Percentiles rank a stretch among this genome's conserved stretches.
Evolutionary conservation across 345 rosid genomes (phyloP).

Genomic region (Gossypium raimondii): DNA sequence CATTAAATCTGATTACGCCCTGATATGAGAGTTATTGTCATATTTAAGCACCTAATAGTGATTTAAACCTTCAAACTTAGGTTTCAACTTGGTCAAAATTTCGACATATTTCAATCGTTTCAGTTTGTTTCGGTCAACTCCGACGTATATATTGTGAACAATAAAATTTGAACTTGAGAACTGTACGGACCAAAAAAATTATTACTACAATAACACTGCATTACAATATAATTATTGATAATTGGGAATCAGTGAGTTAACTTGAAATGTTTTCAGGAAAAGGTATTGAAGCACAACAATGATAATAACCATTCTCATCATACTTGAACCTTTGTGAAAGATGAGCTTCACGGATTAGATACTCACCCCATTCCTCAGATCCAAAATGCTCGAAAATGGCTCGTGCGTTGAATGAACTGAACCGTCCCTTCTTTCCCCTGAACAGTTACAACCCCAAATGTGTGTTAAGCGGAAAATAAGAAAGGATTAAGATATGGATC

Average conservation of each 20-base stretch:
- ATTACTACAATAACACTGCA: no score
- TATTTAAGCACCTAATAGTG: no score
- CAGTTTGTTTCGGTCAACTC: no score
- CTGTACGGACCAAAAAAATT: no score
- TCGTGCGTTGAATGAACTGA: constrained; percentile 66
- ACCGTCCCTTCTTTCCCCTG: constrained; percentile 25
- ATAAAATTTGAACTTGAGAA: no score
- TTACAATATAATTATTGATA: no score
- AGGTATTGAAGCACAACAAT: constrained; percentile 73
- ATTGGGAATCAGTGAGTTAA: constrained; percentile 21
- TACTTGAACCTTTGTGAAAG: constrained; percentile 74
- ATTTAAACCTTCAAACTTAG: no score
- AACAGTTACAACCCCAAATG: background rate
- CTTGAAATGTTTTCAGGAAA: constrained; percentile 48
- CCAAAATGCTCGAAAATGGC: constrained; percentile 63
- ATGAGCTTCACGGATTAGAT: constrained; percentile 83
- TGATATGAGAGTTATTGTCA: no score
- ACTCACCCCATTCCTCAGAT: constrained; percentile 76
- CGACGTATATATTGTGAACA: no score
- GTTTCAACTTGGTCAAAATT: no score
- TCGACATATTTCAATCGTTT: no score
- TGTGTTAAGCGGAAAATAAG: background rate
- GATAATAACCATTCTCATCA: constrained; percentile 72
- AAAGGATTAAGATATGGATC: background rate
- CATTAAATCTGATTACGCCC: no score